Evolutionary conservation across 306 rosid genomes (phyloP).

Genomic region (Malus domestica): DNA sequence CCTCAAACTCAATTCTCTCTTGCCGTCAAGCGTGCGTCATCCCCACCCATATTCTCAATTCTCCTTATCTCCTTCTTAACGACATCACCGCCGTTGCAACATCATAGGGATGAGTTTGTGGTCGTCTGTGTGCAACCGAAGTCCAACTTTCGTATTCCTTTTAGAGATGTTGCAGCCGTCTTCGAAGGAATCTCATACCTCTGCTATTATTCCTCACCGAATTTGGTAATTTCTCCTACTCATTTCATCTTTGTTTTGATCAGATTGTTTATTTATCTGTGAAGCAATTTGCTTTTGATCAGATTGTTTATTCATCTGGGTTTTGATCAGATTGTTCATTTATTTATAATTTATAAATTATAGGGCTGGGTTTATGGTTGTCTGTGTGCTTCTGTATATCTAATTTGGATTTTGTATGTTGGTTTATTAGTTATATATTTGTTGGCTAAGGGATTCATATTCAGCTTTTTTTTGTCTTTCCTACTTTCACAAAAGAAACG

Average conservation of each 20-base stretch:
- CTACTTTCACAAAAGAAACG: neutral
- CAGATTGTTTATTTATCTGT: neutral
- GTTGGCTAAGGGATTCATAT: neutral
- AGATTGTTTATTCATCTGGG: neutral
- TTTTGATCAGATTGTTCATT: neutral
- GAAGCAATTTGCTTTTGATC: neutral
- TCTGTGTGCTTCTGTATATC: neutral
- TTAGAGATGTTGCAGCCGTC: slow-evolving; percentile 65
- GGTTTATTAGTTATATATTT: neutral
- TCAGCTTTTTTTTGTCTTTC: neutral
- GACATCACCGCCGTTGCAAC: too few species aligned
- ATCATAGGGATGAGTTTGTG: neutral
- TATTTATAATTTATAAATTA: neutral
- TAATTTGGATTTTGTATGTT: neutral
- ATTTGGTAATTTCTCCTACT: slow-evolving; percentile 35
- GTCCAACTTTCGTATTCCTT: slow-evolving; percentile 44
- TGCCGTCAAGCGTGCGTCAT: too few species aligned
- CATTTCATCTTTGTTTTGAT: slow-evolving; percentile 8
- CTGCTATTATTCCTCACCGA: slow-evolving; percentile 49
- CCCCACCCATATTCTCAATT: too few species aligned
- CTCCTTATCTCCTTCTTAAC: too few species aligned
- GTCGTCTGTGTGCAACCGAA: slow-evolving; percentile 23
- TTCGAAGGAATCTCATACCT: slow-evolving; percentile 70
- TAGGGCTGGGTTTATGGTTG: neutral
- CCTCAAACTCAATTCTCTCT: too few species aligned